Percentiles rank a stretch among this genome's conserved stretches.
Evolutionary conservation across 2,329 filamentous ascomycete genomes (phyloP).

Genomic region (Aspergillus clavatus): DNA sequence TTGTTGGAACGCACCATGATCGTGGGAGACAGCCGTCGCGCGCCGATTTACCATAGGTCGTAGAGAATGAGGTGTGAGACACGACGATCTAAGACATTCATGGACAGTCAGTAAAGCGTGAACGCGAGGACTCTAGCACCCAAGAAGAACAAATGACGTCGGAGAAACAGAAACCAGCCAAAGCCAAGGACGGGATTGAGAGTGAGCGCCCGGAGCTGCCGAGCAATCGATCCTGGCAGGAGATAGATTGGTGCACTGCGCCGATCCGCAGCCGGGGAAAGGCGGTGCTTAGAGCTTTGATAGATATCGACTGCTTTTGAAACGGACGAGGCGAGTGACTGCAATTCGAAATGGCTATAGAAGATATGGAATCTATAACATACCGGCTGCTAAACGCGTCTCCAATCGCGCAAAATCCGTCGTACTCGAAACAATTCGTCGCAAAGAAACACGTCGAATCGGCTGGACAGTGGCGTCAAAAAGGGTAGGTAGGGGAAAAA

Average conservation of each 20-base stretch:
- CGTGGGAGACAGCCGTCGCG: conserved; percentile 13
- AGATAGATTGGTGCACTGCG: background rate
- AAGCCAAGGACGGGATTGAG: background rate
- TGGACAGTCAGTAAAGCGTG: conserved; percentile 11
- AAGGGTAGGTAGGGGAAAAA: conserved; percentile 8
- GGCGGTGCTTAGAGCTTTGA: background rate
- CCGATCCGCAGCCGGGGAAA: conserved; percentile 1
- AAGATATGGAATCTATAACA: conserved; percentile 4
- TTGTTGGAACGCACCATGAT: conserved; percentile 32
- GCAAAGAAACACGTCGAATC: conserved; percentile 10
- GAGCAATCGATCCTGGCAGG: background rate
- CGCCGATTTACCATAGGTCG: conserved; percentile 24
- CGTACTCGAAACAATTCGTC: conserved; percentile 7
- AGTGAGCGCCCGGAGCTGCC: background rate
- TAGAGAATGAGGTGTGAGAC: background rate
- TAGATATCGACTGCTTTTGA: background rate
- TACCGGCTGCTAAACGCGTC: conserved; percentile 20
- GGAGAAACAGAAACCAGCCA: background rate
- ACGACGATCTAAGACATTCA: background rate
- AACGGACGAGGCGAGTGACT: background rate
- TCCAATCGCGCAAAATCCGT: conserved; percentile 16
- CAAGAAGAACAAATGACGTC: background rate
- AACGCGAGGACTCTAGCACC: background rate
- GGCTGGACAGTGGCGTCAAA: conserved; percentile 4
- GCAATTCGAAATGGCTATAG: background rate